Evolutionary conservation across 306 rosid species (phyloP).

Genomic region (Coriaria nepalensis): DNA sequence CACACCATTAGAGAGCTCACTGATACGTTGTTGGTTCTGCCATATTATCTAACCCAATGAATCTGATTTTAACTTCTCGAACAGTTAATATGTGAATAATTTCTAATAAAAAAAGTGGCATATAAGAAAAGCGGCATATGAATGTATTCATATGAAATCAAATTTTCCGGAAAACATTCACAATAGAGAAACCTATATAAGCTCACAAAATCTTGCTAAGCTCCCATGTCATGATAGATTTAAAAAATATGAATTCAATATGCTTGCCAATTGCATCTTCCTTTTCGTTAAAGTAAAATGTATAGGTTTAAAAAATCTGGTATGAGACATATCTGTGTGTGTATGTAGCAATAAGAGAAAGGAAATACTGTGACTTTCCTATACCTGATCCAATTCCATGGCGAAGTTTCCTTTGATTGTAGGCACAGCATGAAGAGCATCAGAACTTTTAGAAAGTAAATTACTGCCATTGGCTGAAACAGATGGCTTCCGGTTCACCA

Average conservation of each 20-base stretch:
- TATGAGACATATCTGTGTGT: too few relatives aligned
- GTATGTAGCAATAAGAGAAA: too few relatives aligned
- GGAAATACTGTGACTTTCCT: too few relatives aligned
- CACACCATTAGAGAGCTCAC: constrained; percentile 56
- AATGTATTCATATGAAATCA: not conserved
- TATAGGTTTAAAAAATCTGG: too few relatives aligned
- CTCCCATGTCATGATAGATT: too few relatives aligned
- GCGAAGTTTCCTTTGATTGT: constrained; percentile 52
- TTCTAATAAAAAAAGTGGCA: constrained; percentile 1
- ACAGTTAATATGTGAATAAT: constrained; percentile 31
- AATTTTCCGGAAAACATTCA: not conserved
- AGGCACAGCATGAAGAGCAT: constrained; percentile 41
- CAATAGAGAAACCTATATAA: not conserved
- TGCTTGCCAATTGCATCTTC: too few relatives aligned
- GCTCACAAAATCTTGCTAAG: too few relatives aligned
- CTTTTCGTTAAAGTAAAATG: too few relatives aligned
- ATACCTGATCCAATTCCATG: constrained; percentile 69
- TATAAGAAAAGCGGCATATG: too few relatives aligned
- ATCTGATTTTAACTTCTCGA: constrained; percentile 75
- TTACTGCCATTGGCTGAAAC: constrained; percentile 23
- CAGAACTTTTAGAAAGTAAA: constrained; percentile 30
- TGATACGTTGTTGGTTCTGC: constrained; percentile 67
- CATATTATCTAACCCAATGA: constrained; percentile 55
- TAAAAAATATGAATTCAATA: too few relatives aligned
- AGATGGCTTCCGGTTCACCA: constrained; percentile 37